Conservation (phyloP, 1,139 yeast genomes). For the Kurtzmaniella quercitrusa region DNA sequence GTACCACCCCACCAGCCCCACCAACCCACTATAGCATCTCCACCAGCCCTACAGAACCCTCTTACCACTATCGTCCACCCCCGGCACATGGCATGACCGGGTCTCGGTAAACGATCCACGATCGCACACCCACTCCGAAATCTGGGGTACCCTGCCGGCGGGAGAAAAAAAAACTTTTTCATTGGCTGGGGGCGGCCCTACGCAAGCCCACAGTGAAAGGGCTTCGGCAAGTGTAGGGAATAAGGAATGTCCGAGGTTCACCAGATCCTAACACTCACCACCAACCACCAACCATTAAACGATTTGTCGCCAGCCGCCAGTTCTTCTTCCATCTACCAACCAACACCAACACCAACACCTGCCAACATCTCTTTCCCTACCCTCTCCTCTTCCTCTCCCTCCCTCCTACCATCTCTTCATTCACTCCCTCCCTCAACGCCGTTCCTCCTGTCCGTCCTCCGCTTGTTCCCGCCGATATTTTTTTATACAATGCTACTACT, state of each 20-base stretch:
- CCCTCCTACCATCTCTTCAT: too few species aligned
- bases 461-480: not conserved
- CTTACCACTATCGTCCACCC: too few species aligned
- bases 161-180: not conserved
- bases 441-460: not conserved
- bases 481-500: not conserved
- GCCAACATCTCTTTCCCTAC: not conserved
- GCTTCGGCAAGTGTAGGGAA: too few species aligned
- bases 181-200: slow-evolving; percentile 1
- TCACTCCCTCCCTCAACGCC: not conserved
- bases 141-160: slow-evolving; percentile 9
- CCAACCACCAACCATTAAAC: too few species aligned
- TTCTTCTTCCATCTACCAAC: too few species aligned
- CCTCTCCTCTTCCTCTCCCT: not conserved
- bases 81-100: slow-evolving; percentile 4
- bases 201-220: not conserved
- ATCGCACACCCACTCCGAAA: slow-evolving; percentile 8
- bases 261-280: too few species aligned
- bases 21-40: too few species aligned
- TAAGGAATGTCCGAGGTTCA: too few species aligned
- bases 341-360: too few species aligned
- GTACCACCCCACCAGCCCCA: too few species aligned
- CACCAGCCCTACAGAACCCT: too few species aligned
- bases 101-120: not conserved
- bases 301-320: too few species aligned